Percentiles rank a stretch among this genome's conserved stretches.
Evolutionary conservation across 2,329 filamentous ascomycete species (phyloP).

Genomic region (Coniochaeta prunicola): DNA sequence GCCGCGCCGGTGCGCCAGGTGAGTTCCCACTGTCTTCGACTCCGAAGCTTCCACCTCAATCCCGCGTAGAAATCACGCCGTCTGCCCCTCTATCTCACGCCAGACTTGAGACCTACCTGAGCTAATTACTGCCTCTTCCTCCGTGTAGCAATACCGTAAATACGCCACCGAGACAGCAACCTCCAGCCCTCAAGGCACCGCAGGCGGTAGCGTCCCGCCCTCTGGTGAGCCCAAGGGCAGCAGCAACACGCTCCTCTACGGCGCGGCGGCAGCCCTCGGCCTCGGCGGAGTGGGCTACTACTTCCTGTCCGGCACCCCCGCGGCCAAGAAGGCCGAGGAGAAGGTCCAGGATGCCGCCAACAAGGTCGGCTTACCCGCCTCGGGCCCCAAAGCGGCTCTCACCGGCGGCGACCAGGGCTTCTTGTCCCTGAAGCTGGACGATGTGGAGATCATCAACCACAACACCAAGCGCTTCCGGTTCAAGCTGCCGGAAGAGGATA

Average conservation of each 20-base stretch:
- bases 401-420: constrained; percentile 87
- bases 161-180: constrained; percentile 60
- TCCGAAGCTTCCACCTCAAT: background rate
- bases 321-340: constrained; percentile 50
- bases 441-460: constrained; percentile 76
- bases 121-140: constrained; percentile 8
- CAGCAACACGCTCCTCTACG: constrained; percentile 52
- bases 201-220: background rate
- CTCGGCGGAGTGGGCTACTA: constrained; percentile 54
- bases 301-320: constrained; percentile 38
- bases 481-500: constrained; percentile 73
- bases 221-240: constrained; percentile 40
- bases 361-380: constrained; percentile 24
- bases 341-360: constrained; percentile 38
- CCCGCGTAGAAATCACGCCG: background rate
- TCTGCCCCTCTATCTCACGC: background rate
- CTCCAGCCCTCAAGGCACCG: background rate
- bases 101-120: background rate
- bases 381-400: constrained; percentile 46
- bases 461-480: constrained; percentile 95
- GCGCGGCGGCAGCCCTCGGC: constrained; percentile 51
- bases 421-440: constrained; percentile 70
- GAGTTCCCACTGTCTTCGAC: constrained; percentile 20
- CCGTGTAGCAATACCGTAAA: constrained; percentile 40
- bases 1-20: constrained; percentile 61